phyloP scores from a whole-genome alignment of 345 rosid species.

The Rhodamnia rubescens region DNA sequence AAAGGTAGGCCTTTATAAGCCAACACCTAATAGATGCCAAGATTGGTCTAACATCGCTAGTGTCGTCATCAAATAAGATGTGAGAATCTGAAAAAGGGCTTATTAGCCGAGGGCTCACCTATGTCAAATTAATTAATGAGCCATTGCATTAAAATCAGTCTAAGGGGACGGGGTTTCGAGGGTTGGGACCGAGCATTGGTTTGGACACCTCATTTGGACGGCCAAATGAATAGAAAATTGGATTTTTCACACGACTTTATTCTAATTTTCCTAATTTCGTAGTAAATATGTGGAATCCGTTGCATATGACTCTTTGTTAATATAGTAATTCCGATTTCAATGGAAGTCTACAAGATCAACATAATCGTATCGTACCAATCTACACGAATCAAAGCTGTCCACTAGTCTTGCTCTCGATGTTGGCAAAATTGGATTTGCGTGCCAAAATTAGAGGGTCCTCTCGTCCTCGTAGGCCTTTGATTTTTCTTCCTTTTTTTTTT shows the following conservation, averaged over 20 bases:
- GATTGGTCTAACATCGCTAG: background rate
- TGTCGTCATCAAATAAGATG: background rate
- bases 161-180: background rate
- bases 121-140: background rate
- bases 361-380: background rate
- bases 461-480: background rate
- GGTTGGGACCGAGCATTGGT: background rate
- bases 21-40: background rate
- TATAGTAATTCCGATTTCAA: background rate
- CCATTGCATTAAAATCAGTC: background rate
- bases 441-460: background rate
- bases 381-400: background rate
- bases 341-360: background rate
- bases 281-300: background rate
- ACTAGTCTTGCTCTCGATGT: background rate
- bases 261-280: background rate
- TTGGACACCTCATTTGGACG: background rate
- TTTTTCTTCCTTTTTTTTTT: background rate
- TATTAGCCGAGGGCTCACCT: background rate
- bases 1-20: background rate
- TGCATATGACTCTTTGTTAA: background rate
- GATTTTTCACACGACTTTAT: background rate
- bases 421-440: background rate
- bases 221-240: background rate
- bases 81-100: background rate